Evolutionary conservation across 306 rosid genomes (phyloP).

Genomic region (Luffa aegyptiaca): DNA sequence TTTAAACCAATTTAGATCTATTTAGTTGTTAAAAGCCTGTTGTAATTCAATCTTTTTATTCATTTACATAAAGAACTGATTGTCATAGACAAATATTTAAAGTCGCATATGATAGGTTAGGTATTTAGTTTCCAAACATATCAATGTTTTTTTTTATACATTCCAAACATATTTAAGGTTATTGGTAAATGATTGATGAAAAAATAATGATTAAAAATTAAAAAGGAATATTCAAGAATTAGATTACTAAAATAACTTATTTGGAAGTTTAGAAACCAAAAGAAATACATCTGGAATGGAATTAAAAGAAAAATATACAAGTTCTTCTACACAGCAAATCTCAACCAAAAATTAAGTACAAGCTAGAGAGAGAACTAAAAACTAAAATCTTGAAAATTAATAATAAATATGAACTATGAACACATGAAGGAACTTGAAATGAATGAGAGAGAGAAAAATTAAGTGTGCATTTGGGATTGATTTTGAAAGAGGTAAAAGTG

Average conservation of each 20-base stretch:
- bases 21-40: too few relatives aligned
- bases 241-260: too few relatives aligned
- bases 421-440: not conserved
- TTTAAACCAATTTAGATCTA: too few relatives aligned
- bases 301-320: not conserved
- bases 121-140: not conserved
- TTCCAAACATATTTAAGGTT: too few relatives aligned
- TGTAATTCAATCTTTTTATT: too few relatives aligned
- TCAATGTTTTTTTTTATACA: too few relatives aligned
- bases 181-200: not conserved
- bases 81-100: too few relatives aligned
- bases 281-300: not conserved
- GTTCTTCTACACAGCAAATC: not conserved
- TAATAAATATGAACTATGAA: conserved; percentile 1
- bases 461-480: too few relatives aligned
- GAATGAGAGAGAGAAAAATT: not conserved
- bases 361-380: not conserved
- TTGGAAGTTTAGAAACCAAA: too few relatives aligned
- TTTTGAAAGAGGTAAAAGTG: too few relatives aligned
- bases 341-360: not conserved
- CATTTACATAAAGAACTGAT: too few relatives aligned
- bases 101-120: not conserved
- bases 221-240: too few relatives aligned
- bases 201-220: not conserved
- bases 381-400: not conserved